Evolutionary conservation across 1,284 basidiomycete genomes (phyloP).

Genomic region (Erythrobasidium hasegawianum): DNA sequence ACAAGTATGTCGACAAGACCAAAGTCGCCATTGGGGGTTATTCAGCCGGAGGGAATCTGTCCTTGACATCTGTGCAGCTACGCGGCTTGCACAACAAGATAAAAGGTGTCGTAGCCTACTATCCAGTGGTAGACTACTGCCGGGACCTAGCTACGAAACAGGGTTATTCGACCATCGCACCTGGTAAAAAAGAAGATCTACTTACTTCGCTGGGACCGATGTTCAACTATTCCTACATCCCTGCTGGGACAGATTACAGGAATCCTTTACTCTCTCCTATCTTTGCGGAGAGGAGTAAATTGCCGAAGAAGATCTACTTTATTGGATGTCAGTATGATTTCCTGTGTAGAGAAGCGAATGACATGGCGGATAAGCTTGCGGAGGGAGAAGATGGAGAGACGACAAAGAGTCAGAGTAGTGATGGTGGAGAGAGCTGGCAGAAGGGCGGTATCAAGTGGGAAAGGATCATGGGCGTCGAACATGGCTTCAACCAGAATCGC

Average conservation of each 20-base stretch:
- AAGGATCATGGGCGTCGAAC: constrained; percentile 16
- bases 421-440: constrained; percentile 9
- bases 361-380: constrained; percentile 15
- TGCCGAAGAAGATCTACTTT: constrained; percentile 22
- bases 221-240: constrained; percentile 31
- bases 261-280: constrained; percentile 25
- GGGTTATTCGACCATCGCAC: constrained; percentile 7
- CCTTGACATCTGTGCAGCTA: constrained; percentile 17
- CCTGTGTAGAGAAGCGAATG: constrained; percentile 22
- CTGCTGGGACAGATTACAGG: constrained; percentile 7
- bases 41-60: constrained; percentile 25
- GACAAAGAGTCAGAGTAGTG: neutral
- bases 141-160: constrained; percentile 20
- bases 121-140: constrained; percentile 23
- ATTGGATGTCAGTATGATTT: constrained; percentile 31
- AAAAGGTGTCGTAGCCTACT: constrained; percentile 31
- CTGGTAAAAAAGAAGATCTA: constrained; percentile 21
- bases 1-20: constrained; percentile 15
- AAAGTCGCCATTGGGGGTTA: constrained; percentile 28
- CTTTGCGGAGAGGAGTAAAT: constrained; percentile 9
- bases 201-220: constrained; percentile 26
- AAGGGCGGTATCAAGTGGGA: constrained; percentile 27
- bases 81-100: constrained; percentile 15
- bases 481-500: constrained; percentile 30
- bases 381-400: constrained; percentile 5